A percentile compares a stretch with the other conserved stretches of the same genome.
Evolutionary conservation across 83 land plant species (phyloP).

Genomic region (Isoetes engelmannii): DNA sequence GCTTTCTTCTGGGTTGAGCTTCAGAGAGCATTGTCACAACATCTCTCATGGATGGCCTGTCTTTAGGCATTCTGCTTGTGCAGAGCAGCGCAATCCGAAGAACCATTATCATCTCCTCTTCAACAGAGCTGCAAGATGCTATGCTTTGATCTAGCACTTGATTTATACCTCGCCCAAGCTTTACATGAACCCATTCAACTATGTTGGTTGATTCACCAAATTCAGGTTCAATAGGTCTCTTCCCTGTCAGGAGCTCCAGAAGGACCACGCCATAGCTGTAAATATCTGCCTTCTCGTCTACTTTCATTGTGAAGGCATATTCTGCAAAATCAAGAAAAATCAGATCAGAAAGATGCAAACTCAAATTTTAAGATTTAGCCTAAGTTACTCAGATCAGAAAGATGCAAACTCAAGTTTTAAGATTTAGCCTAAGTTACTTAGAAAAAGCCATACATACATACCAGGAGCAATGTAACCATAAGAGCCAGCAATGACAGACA

Average conservation of each 20-base stretch:
- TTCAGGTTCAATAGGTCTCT: slow-evolving; percentile 6
- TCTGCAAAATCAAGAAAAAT: not conserved
- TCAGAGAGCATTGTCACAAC: slow-evolving; percentile 64
- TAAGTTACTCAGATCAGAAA: not conserved
- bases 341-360: not conserved
- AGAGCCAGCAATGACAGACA: slow-evolving; percentile 10
- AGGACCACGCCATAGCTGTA: slow-evolving; percentile 12
- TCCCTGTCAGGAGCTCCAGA: slow-evolving; percentile 3
- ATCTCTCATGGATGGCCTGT: slow-evolving; percentile 78
- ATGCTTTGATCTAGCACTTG: no score
- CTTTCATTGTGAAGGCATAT: slow-evolving; percentile 6
- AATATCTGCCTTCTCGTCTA: slow-evolving; percentile 4
- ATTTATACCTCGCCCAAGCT: not conserved
- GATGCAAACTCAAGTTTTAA: not conserved
- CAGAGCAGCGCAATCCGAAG: slow-evolving; percentile 66
- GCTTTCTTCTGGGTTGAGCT: slow-evolving; percentile 66
- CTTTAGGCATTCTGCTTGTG: slow-evolving; percentile 59
- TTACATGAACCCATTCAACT: slow-evolving; percentile 6
- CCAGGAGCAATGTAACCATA: slow-evolving; percentile 14
- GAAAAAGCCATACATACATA: not conserved
- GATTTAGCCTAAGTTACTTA: not conserved
- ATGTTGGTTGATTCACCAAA: slow-evolving; percentile 3
- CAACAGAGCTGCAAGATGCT: slow-evolving; percentile 50
- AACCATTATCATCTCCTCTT: slow-evolving; percentile 68
- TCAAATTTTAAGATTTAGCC: not conserved